Evolutionary conservation across 2,329 filamentous ascomycete species (phyloP).

Genomic region (Ophiostoma montium): DNA sequence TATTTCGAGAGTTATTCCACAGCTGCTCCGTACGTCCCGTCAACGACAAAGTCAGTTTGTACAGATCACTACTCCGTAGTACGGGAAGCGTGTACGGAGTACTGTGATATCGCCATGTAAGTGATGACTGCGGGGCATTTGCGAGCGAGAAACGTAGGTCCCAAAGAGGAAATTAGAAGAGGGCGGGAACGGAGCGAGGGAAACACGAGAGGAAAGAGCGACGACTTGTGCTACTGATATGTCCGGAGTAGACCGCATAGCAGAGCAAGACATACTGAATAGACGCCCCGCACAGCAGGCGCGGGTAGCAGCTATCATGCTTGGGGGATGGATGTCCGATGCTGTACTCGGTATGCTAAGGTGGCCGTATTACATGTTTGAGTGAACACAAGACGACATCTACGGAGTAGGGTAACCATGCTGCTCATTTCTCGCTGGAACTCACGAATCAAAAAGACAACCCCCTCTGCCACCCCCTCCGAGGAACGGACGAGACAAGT

Average conservation of each 20-base stretch:
- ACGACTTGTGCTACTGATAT: neutral
- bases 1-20: neutral
- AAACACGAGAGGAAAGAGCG: neutral
- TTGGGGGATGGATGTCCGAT: too few relatives aligned
- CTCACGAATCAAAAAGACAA: too few relatives aligned
- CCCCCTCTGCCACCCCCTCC: too few relatives aligned
- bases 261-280: neutral
- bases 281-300: too few relatives aligned
- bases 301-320: too few relatives aligned
- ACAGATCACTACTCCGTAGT: neutral
- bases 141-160: neutral
- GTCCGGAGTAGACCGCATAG: neutral
- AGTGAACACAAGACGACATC: too few relatives aligned
- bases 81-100: neutral
- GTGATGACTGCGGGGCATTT: neutral
- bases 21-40: too few relatives aligned
- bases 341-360: too few relatives aligned
- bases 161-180: conserved; percentile 7
- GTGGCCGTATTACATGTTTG: too few relatives aligned
- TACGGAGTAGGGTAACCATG: too few relatives aligned
- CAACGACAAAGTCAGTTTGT: neutral
- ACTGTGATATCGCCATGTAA: neutral
- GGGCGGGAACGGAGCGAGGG: neutral
- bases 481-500: too few relatives aligned
- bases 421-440: too few relatives aligned